Evolutionary conservation across 495 filamentous ascomycete genomes (phyloP), one percentile per base, ranked within the genome.

Genomic region (Hyaloscypha bicolor): DNA sequence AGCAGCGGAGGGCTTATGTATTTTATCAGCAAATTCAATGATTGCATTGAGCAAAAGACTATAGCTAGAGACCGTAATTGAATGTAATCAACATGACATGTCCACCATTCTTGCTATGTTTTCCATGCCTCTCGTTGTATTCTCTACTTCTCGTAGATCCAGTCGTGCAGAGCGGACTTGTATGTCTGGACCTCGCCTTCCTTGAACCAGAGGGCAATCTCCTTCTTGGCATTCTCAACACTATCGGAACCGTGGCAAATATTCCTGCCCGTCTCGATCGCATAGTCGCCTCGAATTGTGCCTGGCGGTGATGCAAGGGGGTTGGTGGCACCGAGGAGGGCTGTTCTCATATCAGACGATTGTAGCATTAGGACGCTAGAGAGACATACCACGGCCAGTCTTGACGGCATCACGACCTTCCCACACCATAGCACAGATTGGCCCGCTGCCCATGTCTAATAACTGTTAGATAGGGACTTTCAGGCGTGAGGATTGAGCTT

Each of bases 121-220:
- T n/a, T n/a, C n/a, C n/a, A n/a, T n/a, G n/a, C n/a, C n/a, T n/a
- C n/a, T n/a, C n/a, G n/a, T n/a, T n/a, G n/a, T n/a, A n/a, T n/a
- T n/a, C n/a, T n/a, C n/a, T n/a, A n/a, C 77, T 96, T 93, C 91
- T 99, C 95, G 84, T 97, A 98, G 85, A 97, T 83, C 95, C 95
- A 99, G 83, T 87, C 85, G 80, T 89, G 83, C 81, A 90, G 86
- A 77, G 90, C 83, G 74, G 81, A 82, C 85, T 93, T 92, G 84
- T 88, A 99, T 78, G 74, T 82, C 80, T 91, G 80, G 74, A 96
- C 74, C 81, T 99, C 95, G 71, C 86, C 88, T 72, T 88, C 80
- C 78, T 87, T 83, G 91, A 99, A 99, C 95, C 95, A 99, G 76
- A 97, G 90, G 72, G 86, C 90, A 78, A 99, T 99, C 87, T 99